A percentile compares a stretch with the other conserved stretches of the same genome.
Conservation (phyloP, 441 rosid genomes). For the Macaranga tanarius region DNA sequence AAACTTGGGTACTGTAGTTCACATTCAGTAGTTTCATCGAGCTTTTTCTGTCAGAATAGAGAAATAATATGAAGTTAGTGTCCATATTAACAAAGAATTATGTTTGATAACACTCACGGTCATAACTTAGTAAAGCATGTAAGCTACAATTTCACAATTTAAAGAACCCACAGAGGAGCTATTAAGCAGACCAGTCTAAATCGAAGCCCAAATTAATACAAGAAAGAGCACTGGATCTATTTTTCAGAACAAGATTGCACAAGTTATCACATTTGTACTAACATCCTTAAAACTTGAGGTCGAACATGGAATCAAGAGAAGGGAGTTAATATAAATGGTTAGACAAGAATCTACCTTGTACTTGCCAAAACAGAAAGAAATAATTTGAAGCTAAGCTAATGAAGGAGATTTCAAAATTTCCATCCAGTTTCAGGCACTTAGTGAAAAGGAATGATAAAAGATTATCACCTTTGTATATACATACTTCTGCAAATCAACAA, state of each 20-base stretch:
- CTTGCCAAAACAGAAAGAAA: background rate
- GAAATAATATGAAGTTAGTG: slow-evolving; percentile 20
- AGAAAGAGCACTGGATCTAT: background rate
- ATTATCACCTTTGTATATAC: slow-evolving; percentile 53
- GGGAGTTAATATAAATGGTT: background rate
- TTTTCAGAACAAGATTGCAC: background rate
- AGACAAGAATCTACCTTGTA: slow-evolving; percentile 3
- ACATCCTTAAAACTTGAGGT: background rate
- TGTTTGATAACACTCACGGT: background rate
- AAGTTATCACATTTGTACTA: background rate
- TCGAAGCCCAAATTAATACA: background rate
- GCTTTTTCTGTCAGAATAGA: slow-evolving; percentile 55
- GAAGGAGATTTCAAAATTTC: background rate
- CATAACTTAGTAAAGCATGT: background rate
- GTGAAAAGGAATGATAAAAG: background rate
- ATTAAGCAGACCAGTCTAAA: background rate
- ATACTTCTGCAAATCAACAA: slow-evolving; percentile 71
- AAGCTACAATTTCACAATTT: slow-evolving; percentile 3
- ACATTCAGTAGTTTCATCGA: slow-evolving; percentile 53
- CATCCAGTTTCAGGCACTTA: background rate
- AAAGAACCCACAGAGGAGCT: background rate
- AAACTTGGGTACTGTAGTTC: slow-evolving; percentile 60
- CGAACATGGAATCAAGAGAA: slow-evolving; percentile 2
- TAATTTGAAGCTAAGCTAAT: background rate
- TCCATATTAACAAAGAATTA: background rate